Evolutionary conservation across 2,329 filamentous ascomycete genomes (phyloP).

Genomic region (Furcasterigmium sp.): DNA sequence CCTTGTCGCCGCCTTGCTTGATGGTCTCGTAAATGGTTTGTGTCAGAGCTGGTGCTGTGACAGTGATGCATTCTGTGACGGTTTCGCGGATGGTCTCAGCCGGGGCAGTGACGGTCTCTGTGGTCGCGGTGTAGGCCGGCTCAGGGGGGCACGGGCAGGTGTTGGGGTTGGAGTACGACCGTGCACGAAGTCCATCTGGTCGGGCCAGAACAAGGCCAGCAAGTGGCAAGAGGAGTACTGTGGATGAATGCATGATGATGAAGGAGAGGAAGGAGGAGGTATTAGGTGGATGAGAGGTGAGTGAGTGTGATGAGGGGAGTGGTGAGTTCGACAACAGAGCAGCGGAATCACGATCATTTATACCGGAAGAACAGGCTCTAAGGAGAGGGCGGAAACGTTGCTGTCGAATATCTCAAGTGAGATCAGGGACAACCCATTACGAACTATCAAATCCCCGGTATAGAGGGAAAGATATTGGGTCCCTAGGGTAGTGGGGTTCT

Average conservation of each 20-base stretch:
- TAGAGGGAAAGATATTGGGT: too few species aligned
- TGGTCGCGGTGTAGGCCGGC: background rate
- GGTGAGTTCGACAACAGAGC: too few species aligned
- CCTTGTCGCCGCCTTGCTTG: background rate
- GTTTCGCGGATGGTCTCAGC: slow-evolving; percentile 17
- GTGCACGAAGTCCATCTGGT: slow-evolving; percentile 7
- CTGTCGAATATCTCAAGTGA: too few species aligned
- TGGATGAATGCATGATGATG: background rate
- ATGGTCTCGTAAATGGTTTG: slow-evolving; percentile 17
- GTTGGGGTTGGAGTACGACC: slow-evolving; percentile 7
- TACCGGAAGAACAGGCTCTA: too few species aligned
- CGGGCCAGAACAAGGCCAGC: slow-evolving; percentile 2
- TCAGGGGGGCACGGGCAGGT: slow-evolving; percentile 7
- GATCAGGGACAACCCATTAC: too few species aligned
- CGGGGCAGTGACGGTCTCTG: slow-evolving; percentile 1
- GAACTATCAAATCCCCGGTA: too few species aligned
- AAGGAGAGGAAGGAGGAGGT: background rate
- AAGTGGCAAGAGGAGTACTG: background rate
- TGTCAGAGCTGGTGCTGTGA: slow-evolving; percentile 15
- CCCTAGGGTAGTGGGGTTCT: too few species aligned
- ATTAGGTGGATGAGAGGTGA: background rate
- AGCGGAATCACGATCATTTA: too few species aligned
- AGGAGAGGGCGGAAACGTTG: too few species aligned
- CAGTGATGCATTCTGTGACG: slow-evolving; percentile 16
- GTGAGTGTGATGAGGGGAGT: background rate